Evolutionary conservation across 345 rosid species (phyloP).

Genomic region (Raphanus sativus): DNA sequence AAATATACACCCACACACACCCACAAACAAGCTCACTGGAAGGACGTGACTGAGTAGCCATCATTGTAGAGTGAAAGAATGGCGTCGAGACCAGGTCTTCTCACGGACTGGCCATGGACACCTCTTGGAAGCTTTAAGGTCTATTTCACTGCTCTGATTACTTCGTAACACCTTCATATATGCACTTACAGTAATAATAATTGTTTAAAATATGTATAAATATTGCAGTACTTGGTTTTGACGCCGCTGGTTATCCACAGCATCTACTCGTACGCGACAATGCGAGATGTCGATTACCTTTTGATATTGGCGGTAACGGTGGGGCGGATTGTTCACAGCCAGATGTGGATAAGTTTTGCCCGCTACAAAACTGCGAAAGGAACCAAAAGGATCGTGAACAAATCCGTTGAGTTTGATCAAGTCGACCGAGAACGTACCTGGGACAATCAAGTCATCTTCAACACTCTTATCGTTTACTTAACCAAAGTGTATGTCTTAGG

Average conservation of each 20-base stretch:
- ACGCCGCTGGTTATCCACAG: neutral
- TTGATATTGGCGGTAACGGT: neutral
- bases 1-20: neutral
- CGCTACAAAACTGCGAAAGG: neutral
- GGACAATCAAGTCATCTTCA: neutral
- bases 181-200: neutral
- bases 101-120: neutral
- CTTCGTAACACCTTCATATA: neutral
- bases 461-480: neutral
- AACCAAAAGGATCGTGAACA: neutral
- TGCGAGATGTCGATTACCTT: neutral
- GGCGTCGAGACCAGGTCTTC: neutral
- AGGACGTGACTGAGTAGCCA: neutral
- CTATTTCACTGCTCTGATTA: neutral
- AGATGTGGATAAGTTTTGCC: neutral
- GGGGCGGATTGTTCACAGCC: neutral
- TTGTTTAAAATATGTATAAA: neutral
- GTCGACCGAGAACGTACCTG: neutral
- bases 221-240: neutral
- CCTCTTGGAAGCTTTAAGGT: neutral
- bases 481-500: neutral
- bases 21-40: neutral
- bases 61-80: neutral
- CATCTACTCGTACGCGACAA: neutral
- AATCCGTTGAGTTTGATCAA: neutral